These are phyloP conservation scores for Saprolegnia parasitica DNA, from an alignment of 352 stramenopile species.

Conservation along the genomic window DNA sequence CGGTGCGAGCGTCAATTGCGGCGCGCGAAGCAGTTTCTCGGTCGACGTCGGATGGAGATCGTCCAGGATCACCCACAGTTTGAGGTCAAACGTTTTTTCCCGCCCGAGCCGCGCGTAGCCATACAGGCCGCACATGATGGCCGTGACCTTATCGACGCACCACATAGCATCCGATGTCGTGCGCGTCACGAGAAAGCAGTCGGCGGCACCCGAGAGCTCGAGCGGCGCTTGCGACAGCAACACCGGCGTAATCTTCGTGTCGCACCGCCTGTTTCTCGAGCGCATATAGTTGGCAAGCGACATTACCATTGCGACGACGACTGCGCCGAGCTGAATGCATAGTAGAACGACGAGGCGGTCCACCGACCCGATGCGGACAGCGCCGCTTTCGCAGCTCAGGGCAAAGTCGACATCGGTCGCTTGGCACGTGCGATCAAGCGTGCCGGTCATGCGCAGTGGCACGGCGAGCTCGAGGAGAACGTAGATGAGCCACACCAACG, in stretches of 20 bases:
- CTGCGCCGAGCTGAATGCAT: not conserved
- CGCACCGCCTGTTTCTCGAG: not conserved
- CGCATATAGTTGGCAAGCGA: not conserved
- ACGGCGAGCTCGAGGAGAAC: not conserved
- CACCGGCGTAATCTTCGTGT: not conserved
- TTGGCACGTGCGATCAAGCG: not conserved
- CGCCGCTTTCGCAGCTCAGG: not conserved
- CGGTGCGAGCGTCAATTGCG: not conserved
- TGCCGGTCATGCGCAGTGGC: not conserved
- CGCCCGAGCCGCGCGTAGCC: not conserved
- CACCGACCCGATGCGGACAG: not conserved
- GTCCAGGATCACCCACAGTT: conserved; percentile 12
- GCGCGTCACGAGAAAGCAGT: not conserved
- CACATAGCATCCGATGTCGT: not conserved
- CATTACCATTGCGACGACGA: not conserved
- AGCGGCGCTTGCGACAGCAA: not conserved
- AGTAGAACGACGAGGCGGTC: not conserved
- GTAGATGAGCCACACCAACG: not conserved
- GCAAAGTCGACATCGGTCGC: not conserved
- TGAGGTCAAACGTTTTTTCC: conserved; percentile 2
- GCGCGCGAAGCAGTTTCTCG: not conserved
- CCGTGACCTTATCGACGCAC: conserved; percentile 3
- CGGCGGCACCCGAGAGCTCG: not conserved
- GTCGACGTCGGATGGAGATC: not conserved
- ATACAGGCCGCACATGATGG: conserved; percentile 2